A percentile compares a stretch with the other conserved stretches of the same genome.
Evolutionary conservation across 2,329 filamentous ascomycete genomes (phyloP).

Genomic region (Aspergillus fischeri): DNA sequence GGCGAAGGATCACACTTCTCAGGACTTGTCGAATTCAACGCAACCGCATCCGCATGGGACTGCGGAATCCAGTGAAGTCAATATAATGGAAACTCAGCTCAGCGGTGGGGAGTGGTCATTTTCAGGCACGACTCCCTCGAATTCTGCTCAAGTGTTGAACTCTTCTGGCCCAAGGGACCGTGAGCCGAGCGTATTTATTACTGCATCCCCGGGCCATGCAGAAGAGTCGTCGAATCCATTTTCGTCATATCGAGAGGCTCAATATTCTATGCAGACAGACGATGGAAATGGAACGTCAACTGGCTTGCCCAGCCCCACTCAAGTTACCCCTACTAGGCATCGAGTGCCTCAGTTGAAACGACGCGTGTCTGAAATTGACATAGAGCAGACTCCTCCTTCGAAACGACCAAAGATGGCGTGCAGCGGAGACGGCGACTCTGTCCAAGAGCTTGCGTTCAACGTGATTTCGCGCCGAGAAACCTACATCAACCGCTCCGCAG

Average conservation of each 20-base stretch:
- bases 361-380: slow-evolving; percentile 5
- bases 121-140: slow-evolving; percentile 13
- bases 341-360: slow-evolving; percentile 12
- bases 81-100: slow-evolving; percentile 21
- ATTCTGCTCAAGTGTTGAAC: slow-evolving; percentile 18
- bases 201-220: slow-evolving; percentile 6
- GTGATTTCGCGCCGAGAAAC: slow-evolving; percentile 19
- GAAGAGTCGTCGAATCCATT: slow-evolving; percentile 16
- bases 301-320: background rate
- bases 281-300: background rate
- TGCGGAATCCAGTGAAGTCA: slow-evolving; percentile 3
- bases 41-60: slow-evolving; percentile 3
- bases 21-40: slow-evolving; percentile 11
- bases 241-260: slow-evolving; percentile 15
- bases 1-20: slow-evolving; percentile 12
- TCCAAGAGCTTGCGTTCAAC: slow-evolving; percentile 7
- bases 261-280: slow-evolving; percentile 10
- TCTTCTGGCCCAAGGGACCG: slow-evolving; percentile 19
- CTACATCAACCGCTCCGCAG: slow-evolving; percentile 17
- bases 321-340: slow-evolving; percentile 3
- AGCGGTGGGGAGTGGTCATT: slow-evolving; percentile 14
- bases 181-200: slow-evolving; percentile 10
- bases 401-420: slow-evolving; percentile 7
- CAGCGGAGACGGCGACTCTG: background rate
- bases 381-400: slow-evolving; percentile 10